Conservation (phyloP, 306 rosid genomes). For the Lathyrus oleraceus region DNA sequence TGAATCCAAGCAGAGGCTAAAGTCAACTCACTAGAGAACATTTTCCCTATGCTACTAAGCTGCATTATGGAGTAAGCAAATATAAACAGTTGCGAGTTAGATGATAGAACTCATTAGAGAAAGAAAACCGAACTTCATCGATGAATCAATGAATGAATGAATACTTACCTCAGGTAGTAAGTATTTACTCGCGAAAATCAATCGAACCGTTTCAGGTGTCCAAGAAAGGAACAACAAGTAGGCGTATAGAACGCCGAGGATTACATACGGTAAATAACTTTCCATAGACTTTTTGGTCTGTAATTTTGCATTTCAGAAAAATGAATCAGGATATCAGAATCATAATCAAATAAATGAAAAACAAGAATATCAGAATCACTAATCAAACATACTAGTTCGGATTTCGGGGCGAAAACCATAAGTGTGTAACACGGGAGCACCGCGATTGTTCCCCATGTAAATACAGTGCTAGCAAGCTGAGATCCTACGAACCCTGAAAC, state of each 20-base stretch:
- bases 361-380: neutral
- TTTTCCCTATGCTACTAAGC: constrained; percentile 76
- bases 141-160: constrained; percentile 33
- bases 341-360: neutral
- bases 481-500: constrained; percentile 66
- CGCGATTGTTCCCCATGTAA: constrained; percentile 79
- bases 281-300: constrained; percentile 80
- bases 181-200: constrained; percentile 84
- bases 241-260: constrained; percentile 83
- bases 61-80: constrained; percentile 41
- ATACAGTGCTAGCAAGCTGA: constrained; percentile 73
- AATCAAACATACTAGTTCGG: constrained; percentile 62
- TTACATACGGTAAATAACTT: constrained; percentile 65
- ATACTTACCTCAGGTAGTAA: constrained; percentile 84
- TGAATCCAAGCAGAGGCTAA: constrained; percentile 99
- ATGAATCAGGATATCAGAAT: constrained; percentile 24
- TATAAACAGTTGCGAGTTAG: neutral
- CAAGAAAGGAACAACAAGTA: constrained; percentile 86
- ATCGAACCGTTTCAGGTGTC: constrained; percentile 75
- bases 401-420: constrained; percentile 90
- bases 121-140: constrained; percentile 28
- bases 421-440: constrained; percentile 94
- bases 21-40: constrained; percentile 91
- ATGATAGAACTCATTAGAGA: constrained; percentile 15
- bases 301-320: constrained; percentile 37